Conservation (phyloP, 1,139 yeast species). For the Hansenula sp. region DNA sequence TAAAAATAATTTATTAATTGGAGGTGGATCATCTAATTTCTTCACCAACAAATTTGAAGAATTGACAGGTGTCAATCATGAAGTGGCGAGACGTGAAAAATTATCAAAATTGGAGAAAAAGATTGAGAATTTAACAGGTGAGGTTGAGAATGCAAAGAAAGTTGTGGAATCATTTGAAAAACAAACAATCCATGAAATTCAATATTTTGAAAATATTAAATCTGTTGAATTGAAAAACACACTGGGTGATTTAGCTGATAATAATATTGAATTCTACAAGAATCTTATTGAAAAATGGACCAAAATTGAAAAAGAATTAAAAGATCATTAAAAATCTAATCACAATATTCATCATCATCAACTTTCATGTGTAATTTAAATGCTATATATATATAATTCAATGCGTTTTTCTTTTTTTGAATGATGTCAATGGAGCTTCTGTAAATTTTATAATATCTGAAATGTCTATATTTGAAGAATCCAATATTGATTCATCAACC, state of each 20-base stretch:
- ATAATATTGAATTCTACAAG: constrained; percentile 71
- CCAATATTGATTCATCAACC: constrained; percentile 26
- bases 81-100: constrained; percentile 48
- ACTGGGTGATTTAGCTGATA: constrained; percentile 66
- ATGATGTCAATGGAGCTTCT: constrained; percentile 12
- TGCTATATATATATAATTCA: too few relatives aligned
- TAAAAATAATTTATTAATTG: constrained; percentile 55
- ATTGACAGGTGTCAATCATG: constrained; percentile 56
- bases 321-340: constrained; percentile 6
- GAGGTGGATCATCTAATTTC: constrained; percentile 46
- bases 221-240: constrained; percentile 71
- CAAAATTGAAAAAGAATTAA: constrained; percentile 45
- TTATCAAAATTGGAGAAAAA: constrained; percentile 48
- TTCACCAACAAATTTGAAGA: constrained; percentile 54
- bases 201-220: constrained; percentile 78
- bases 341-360: too few relatives aligned
- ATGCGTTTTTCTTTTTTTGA: constrained; percentile 5
- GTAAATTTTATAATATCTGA: constrained; percentile 19
- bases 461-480: constrained; percentile 16
- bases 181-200: constrained; percentile 65
- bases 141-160: constrained; percentile 61
- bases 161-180: constrained; percentile 69
- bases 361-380: too few relatives aligned
- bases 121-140: constrained; percentile 52
- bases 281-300: constrained; percentile 74